Conservation (phyloP, 169 alveolate species). For the Eimeria acervulina region DNA sequence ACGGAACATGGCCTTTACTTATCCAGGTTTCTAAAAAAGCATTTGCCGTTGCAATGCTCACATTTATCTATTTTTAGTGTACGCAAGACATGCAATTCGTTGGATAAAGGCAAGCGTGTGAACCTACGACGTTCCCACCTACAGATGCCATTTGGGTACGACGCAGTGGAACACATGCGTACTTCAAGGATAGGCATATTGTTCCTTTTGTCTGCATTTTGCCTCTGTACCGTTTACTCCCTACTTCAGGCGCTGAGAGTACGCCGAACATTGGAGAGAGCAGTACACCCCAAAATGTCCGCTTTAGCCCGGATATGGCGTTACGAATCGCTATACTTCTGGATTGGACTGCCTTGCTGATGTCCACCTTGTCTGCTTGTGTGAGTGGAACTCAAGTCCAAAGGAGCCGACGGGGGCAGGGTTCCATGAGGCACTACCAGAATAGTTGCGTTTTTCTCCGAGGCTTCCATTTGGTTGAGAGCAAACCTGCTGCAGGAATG, state of each 20-base stretch:
- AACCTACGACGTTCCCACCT: not conserved
- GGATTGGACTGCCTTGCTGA: slow-evolving; percentile 48
- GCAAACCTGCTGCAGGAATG: not conserved
- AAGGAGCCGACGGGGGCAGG: not conserved
- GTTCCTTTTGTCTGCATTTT: not conserved
- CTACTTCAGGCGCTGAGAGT: not conserved
- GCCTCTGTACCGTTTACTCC: not conserved
- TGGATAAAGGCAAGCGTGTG: not conserved
- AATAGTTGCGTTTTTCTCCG: not conserved
- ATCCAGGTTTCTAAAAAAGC: not conserved
- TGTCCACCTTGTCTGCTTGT: slow-evolving; percentile 54
- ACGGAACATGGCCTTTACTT: not conserved
- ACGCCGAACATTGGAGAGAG: not conserved
- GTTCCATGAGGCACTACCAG: not conserved
- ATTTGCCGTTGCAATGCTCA: not conserved
- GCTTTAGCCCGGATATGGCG: not conserved
- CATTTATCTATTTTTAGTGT: not conserved
- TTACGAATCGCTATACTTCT: not conserved
- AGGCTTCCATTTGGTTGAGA: not conserved
- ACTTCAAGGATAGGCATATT: not conserved
- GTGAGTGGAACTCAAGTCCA: slow-evolving; percentile 37
- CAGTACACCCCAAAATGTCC: not conserved
- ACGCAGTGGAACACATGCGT: not conserved
- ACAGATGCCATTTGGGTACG: not conserved
- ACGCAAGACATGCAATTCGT: not conserved